These are phyloP conservation scores for Fraxinus dipetala DNA, from an alignment of 305 asterid species.

Conservation along the genomic window DNA sequence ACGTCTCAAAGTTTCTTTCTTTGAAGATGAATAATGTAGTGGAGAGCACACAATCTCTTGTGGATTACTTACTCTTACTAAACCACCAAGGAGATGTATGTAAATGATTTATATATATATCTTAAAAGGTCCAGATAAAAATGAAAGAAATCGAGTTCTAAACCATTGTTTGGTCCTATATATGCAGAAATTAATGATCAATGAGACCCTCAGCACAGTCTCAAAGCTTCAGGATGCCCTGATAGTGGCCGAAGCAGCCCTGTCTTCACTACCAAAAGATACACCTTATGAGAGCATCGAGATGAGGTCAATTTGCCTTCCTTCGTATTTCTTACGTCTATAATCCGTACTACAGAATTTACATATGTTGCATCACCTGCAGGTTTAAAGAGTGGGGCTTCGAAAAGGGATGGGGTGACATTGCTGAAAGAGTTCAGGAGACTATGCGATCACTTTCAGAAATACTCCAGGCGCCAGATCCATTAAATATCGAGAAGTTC, in stretches of 20 bases:
- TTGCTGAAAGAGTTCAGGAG: slow-evolving; percentile 52
- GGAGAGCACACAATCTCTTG: slow-evolving; percentile 55
- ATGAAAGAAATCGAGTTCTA: background rate
- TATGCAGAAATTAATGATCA: slow-evolving; percentile 76
- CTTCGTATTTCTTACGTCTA: background rate
- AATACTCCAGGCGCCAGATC: slow-evolving; percentile 82
- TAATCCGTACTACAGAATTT: background rate
- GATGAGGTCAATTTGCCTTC: slow-evolving; percentile 46
- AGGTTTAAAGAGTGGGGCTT: slow-evolving; percentile 91
- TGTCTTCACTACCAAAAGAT: slow-evolving; percentile 54
- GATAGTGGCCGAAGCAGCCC: slow-evolving; percentile 49
- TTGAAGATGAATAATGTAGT: slow-evolving; percentile 47
- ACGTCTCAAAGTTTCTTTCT: slow-evolving; percentile 66
- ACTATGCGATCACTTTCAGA: slow-evolving; percentile 49
- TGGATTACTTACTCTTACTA: slow-evolving; percentile 66
- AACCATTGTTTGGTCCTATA: background rate
- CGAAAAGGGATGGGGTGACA: slow-evolving; percentile 91
- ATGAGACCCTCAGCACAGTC: slow-evolving; percentile 63
- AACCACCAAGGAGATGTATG: slow-evolving; percentile 79
- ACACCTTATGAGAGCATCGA: slow-evolving; percentile 71
- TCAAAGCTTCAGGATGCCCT: slow-evolving; percentile 74
- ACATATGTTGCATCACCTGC: slow-evolving; percentile 7
- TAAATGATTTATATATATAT: background rate
- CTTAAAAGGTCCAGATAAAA: background rate
- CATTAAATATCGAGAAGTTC: slow-evolving; percentile 32